These are phyloP conservation scores for Monosporascus sp. DNA, from an alignment of 2,329 filamentous ascomycete genomes.

Conservation along the genomic window DNA sequence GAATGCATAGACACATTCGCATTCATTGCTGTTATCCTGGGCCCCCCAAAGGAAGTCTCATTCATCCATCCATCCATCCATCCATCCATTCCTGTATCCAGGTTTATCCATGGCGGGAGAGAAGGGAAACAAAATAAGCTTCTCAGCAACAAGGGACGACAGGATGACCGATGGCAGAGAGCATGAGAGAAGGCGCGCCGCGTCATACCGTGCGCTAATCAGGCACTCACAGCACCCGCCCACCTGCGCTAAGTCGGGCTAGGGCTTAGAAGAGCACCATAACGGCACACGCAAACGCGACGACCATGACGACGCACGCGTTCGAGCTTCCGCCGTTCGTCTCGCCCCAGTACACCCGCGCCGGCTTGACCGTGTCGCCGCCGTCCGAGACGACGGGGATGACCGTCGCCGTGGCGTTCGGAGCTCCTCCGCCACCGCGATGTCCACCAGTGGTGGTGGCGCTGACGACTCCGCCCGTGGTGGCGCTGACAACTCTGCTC, in stretches of 20 bases:
- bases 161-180: no score
- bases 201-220: no score
- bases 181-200: no score
- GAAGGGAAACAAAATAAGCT: no score
- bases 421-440: background rate
- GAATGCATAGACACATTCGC: no score
- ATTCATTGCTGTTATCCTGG: no score
- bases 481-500: background rate
- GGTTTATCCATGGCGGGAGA: no score
- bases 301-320: slow-evolving; percentile 6
- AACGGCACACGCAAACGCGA: background rate
- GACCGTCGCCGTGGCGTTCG: background rate
- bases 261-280: background rate
- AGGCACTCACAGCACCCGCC: background rate
- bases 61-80: no score
- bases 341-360: slow-evolving; percentile 1
- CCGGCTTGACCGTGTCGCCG: background rate
- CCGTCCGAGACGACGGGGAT: background rate
- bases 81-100: no score
- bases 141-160: no score
- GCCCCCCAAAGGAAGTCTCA: no score
- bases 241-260: background rate
- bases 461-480: background rate
- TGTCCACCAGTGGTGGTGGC: background rate
- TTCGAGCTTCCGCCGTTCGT: slow-evolving; percentile 1